Evolutionary conservation across 2,329 filamentous ascomycete genomes (phyloP).

Genomic region (Paecilomyces dactylethromorphus): DNA sequence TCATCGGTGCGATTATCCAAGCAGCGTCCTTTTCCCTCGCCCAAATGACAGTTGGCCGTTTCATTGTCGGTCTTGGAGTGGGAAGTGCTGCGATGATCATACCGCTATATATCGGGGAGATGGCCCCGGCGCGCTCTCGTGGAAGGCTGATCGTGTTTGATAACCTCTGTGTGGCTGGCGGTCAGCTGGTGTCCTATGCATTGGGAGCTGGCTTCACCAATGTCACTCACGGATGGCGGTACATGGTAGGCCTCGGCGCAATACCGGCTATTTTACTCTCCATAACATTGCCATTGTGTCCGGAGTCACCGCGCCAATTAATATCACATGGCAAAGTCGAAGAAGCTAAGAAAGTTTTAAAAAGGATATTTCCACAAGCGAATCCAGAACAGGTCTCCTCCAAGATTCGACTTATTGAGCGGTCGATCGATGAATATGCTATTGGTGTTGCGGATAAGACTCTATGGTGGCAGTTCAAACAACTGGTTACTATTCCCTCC

Average conservation of each 20-base stretch:
- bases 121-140: slow-evolving; percentile 12
- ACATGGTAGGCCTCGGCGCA: slow-evolving; percentile 42
- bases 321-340: slow-evolving; percentile 37
- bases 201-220: slow-evolving; percentile 35
- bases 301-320: slow-evolving; percentile 44
- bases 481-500: slow-evolving; percentile 38
- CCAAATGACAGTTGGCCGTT: slow-evolving; percentile 39
- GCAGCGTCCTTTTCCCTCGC: slow-evolving; percentile 28
- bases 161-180: slow-evolving; percentile 29
- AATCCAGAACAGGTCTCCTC: slow-evolving; percentile 38
- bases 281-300: slow-evolving; percentile 40
- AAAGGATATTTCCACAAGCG: slow-evolving; percentile 16
- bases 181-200: slow-evolving; percentile 33
- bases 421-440: slow-evolving; percentile 32
- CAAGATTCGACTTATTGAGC: slow-evolving; percentile 39
- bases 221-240: slow-evolving; percentile 43
- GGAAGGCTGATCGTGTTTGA: slow-evolving; percentile 13
- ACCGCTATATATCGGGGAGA: slow-evolving; percentile 19
- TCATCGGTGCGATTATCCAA: slow-evolving; percentile 30
- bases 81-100: slow-evolving; percentile 43
- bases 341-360: slow-evolving; percentile 29
- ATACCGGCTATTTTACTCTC: slow-evolving; percentile 41
- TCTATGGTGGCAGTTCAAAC: slow-evolving; percentile 37
- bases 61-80: slow-evolving; percentile 45
- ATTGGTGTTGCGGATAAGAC: slow-evolving; percentile 30